Evolutionary conservation across 2,329 filamentous ascomycete species (phyloP).

Genomic region (Neofusicoccum sp.): DNA sequence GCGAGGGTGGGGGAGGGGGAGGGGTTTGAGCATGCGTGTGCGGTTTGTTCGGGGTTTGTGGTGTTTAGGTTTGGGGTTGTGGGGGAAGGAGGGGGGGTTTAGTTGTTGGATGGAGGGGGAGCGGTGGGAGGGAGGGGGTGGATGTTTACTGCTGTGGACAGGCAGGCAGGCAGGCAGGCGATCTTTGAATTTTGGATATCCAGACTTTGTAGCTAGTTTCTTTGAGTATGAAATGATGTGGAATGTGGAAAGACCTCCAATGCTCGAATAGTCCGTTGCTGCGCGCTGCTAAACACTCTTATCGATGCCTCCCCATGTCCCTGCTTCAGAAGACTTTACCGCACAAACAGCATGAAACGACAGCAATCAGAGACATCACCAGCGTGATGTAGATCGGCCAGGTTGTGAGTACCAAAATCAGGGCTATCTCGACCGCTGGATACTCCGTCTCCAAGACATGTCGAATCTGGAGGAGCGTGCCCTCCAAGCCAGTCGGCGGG

Average conservation of each 20-base stretch:
- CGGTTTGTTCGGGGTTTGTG: conserved; percentile 2
- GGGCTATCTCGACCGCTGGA: background rate
- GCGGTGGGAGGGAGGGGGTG: background rate
- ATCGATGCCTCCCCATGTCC: background rate
- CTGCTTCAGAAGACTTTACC: background rate
- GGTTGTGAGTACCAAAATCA: background rate
- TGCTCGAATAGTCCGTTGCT: too few species aligned
- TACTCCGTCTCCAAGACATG: background rate
- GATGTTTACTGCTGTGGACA: background rate
- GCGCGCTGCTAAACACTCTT: too few species aligned
- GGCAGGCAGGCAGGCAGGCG: background rate
- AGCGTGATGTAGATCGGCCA: background rate
- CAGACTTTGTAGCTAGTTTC: too few species aligned
- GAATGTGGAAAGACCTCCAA: too few species aligned
- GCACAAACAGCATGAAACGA: background rate
- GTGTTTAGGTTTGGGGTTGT: background rate
- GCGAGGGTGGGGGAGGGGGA: background rate
- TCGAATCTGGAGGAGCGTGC: background rate
- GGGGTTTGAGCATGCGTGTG: background rate
- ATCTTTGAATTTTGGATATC: background rate
- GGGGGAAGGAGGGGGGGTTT: background rate
- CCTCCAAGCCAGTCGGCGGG: background rate
- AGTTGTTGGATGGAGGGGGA: background rate
- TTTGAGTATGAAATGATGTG: too few species aligned
- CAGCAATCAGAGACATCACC: background rate